Evolutionary conservation across 495 filamentous ascomycete genomes (phyloP).

Genomic region (Penicillium longicatenatum): DNA sequence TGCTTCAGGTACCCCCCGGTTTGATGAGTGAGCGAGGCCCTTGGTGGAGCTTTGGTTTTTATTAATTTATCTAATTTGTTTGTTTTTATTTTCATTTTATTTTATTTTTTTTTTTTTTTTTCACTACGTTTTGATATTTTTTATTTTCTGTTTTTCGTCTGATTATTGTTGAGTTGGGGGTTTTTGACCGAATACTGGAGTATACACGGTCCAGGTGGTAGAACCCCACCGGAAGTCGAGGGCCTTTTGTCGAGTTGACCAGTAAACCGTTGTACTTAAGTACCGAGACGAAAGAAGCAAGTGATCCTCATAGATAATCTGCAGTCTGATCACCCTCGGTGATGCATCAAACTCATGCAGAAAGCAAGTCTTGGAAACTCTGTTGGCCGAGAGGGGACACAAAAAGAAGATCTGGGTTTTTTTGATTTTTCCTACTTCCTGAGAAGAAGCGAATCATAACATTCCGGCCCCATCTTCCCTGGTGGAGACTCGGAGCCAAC

Average conservation of each 20-base stretch:
- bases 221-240: neutral
- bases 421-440: neutral
- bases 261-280: too few species aligned
- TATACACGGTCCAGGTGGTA: too few species aligned
- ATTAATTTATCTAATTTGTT: neutral
- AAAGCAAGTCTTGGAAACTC: neutral
- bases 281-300: conserved; percentile 19
- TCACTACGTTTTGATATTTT: too few species aligned
- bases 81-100: neutral
- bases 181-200: too few species aligned
- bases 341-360: conserved; percentile 15
- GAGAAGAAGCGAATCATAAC: neutral
- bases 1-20: conserved; percentile 39
- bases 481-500: neutral
- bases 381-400: neutral
- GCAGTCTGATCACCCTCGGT: conserved; percentile 21
- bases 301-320: conserved; percentile 20
- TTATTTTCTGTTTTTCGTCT: too few species aligned
- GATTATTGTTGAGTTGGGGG: too few species aligned
- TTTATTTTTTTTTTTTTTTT: neutral
- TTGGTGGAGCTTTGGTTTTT: conserved; percentile 1
- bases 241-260: neutral
- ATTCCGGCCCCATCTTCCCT: conserved; percentile 4
- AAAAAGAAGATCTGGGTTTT: neutral
- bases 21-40: conserved; percentile 25